A percentile compares a stretch with the other conserved stretches of the same genome.
Conservation (phyloP, 169 alveolate genomes). For the Cystoisospora suis region DNA sequence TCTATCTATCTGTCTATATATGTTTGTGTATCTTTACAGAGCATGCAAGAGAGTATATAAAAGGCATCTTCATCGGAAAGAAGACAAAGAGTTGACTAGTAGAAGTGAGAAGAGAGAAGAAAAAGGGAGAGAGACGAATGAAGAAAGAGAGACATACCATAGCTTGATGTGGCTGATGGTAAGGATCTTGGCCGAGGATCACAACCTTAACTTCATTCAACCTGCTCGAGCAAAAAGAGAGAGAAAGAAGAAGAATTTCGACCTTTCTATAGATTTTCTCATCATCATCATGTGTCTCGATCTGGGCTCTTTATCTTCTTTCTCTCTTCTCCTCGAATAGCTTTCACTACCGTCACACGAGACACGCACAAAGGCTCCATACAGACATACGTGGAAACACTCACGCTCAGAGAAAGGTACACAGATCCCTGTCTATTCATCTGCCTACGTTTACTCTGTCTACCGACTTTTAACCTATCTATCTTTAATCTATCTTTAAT, state of each 20-base stretch:
- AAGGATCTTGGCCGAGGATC: constrained; percentile 98
- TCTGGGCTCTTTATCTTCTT: background rate
- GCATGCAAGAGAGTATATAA: no score
- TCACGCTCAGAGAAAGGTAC: no score
- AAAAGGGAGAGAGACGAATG: background rate
- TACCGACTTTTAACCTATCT: no score
- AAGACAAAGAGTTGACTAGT: no score
- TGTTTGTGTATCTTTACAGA: no score
- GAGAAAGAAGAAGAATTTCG: background rate
- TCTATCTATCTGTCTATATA: no score
- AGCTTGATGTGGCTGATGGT: constrained; percentile 96
- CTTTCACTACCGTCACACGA: background rate
- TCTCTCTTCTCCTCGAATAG: background rate
- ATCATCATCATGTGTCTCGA: background rate
- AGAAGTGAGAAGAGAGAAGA: no score
- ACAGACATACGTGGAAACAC: constrained; percentile 21
- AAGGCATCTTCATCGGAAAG: no score
- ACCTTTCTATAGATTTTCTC: background rate
- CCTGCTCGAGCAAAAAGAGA: constrained; percentile 33
- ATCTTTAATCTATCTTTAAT: no score
- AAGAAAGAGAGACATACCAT: constrained; percentile 71
- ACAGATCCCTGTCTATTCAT: no score
- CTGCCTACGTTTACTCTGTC: no score
- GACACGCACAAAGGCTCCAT: background rate
- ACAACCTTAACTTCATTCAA: constrained; percentile 92